phyloP scores from a whole-genome alignment of 2,329 filamentous ascomycete species.

The Venturia oleaginea region DNA sequence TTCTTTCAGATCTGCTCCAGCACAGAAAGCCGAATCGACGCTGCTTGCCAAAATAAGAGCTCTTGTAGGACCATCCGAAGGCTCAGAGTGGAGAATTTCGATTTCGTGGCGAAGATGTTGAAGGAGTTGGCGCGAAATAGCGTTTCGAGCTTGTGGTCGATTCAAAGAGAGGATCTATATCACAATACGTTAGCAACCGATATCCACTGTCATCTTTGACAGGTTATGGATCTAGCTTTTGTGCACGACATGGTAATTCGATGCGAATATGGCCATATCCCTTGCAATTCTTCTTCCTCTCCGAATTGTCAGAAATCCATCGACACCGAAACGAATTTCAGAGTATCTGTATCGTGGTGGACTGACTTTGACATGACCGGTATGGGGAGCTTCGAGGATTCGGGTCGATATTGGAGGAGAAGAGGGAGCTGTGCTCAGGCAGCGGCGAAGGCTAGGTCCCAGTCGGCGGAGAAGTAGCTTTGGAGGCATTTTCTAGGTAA shows the following conservation, averaged over 20 bases:
- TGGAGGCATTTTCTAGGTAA: neutral
- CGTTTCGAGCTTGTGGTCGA: constrained; percentile 76
- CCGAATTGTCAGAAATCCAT: no score
- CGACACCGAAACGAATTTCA: no score
- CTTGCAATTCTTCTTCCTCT: no score
- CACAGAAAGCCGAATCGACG: constrained; percentile 82
- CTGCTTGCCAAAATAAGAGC: constrained; percentile 78
- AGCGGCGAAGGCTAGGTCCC: neutral
- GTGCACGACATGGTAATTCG: no score
- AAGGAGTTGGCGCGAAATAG: constrained; percentile 74
- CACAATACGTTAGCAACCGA: no score
- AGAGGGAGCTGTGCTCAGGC: constrained; percentile 2
- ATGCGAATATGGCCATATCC: no score
- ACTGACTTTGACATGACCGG: constrained; percentile 82
- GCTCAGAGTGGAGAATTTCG: constrained; percentile 56
- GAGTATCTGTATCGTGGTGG: no score
- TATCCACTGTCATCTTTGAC: no score
- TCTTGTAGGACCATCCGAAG: constrained; percentile 53
- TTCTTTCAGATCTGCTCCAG: constrained; percentile 91
- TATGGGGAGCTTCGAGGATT: constrained; percentile 60
- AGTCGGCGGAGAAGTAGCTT: neutral
- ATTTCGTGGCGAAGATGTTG: constrained; percentile 63
- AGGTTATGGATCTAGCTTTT: no score
- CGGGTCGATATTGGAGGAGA: constrained; percentile 1
- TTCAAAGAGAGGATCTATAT: constrained; percentile 82